Percentiles rank a stretch among this genome's conserved stretches.
phyloP scores from a whole-genome alignment of 306 rosid species.

The Cucurbita maxima region DNA sequence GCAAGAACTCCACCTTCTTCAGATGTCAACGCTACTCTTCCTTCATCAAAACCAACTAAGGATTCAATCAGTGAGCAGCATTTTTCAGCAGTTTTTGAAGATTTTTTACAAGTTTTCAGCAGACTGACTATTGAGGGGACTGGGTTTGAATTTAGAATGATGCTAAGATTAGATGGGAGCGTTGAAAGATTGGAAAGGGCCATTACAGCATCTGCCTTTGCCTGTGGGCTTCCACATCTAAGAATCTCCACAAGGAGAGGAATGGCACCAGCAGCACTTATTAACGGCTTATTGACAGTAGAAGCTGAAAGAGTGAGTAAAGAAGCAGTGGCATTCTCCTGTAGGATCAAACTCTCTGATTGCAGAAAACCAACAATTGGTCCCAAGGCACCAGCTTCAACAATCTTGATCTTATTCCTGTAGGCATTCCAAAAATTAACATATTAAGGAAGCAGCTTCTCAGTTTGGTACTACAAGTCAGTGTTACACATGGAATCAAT shows the following conservation, averaged over 20 bases:
- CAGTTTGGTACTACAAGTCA: not conserved
- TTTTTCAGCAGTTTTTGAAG: slow-evolving; percentile 82
- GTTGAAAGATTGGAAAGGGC: slow-evolving; percentile 93
- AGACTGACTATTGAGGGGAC: slow-evolving; percentile 44
- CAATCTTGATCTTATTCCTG: slow-evolving; percentile 86
- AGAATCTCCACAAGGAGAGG: slow-evolving; percentile 81
- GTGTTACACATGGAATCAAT: not conserved
- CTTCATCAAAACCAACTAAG: slow-evolving; percentile 50
- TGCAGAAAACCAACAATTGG: slow-evolving; percentile 63
- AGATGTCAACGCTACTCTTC: slow-evolving; percentile 56
- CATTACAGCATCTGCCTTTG: slow-evolving; percentile 82
- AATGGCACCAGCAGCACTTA: slow-evolving; percentile 65
- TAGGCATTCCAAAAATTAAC: slow-evolving; percentile 2
- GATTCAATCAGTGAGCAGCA: slow-evolving; percentile 83
- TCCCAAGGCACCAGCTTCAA: slow-evolving; percentile 82
- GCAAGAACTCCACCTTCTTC: slow-evolving; percentile 90
- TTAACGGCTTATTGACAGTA: slow-evolving; percentile 59
- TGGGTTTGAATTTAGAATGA: slow-evolving; percentile 51
- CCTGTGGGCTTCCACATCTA: slow-evolving; percentile 61
- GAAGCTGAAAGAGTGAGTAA: slow-evolving; percentile 90
- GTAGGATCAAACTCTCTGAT: slow-evolving; percentile 46
- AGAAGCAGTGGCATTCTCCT: slow-evolving; percentile 72
- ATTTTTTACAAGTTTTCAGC: slow-evolving; percentile 62
- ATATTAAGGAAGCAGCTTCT: not conserved
- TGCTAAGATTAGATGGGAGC: slow-evolving; percentile 31